phyloP scores from a whole-genome alignment of 1,139 yeast genomes.

The Taiozyma sp. region DNA sequence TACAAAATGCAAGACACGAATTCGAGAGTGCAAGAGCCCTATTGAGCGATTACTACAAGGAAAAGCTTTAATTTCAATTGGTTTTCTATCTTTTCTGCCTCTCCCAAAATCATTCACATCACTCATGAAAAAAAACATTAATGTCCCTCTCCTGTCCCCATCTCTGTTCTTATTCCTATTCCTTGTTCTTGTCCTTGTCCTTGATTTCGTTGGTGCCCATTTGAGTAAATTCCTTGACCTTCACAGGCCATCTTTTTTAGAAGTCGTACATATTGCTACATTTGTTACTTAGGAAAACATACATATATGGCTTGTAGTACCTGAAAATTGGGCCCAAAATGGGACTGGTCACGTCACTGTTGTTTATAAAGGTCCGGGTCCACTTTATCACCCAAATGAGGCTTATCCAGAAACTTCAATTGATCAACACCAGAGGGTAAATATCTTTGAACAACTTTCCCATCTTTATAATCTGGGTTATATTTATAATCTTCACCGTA shows the following conservation, averaged over 20 bases:
- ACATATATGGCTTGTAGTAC: no score
- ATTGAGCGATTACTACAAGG: constrained; percentile 53
- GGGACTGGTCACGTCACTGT: no score
- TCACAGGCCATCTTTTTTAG: neutral
- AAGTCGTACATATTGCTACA: neutral
- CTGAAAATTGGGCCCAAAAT: no score
- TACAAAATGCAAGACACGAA: constrained; percentile 50
- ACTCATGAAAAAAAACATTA: neutral
- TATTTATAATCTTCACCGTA: constrained; percentile 83
- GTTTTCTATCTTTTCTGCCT: neutral
- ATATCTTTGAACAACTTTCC: constrained; percentile 66
- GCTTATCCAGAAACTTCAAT: constrained; percentile 31
- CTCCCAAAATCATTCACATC: neutral
- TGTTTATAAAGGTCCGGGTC: constrained; percentile 28
- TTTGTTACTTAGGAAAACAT: neutral
- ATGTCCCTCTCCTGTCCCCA: neutral
- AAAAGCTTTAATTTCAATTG: constrained; percentile 31
- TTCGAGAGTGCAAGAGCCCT: constrained; percentile 51
- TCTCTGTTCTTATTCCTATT: no score
- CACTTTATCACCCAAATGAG: constrained; percentile 36
- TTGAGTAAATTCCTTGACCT: neutral
- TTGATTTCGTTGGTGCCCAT: neutral
- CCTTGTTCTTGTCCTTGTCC: neutral
- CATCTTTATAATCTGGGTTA: constrained; percentile 73
- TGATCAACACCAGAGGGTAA: constrained; percentile 45